These are phyloP conservation scores for Cutaneotrichosporon arboriforme DNA, from an alignment of 1,284 basidiomycete genomes.

Conservation along the genomic window DNA sequence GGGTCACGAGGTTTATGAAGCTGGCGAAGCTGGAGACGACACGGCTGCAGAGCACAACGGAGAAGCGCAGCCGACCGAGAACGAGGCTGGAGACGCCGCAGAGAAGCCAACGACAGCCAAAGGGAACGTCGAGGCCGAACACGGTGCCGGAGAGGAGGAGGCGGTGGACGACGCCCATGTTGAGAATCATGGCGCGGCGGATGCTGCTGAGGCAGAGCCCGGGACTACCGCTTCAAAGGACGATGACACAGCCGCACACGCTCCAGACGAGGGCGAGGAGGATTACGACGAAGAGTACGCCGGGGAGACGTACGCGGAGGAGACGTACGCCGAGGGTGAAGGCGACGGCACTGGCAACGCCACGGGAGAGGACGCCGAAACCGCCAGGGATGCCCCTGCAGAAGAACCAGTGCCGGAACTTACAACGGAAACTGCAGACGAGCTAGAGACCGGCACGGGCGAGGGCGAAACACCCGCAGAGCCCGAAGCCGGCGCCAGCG, in stretches of 20 bases:
- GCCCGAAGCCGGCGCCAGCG: no score
- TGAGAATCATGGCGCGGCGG: conserved; percentile 1
- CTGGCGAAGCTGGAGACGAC: no score
- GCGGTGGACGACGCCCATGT: neutral
- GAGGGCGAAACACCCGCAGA: no score
- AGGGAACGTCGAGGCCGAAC: conserved; percentile 2
- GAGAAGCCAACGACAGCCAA: neutral
- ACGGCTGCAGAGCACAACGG: neutral
- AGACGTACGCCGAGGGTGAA: neutral
- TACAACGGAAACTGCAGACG: no score
- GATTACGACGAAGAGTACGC: neutral
- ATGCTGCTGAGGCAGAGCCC: neutral
- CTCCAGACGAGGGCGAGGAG: neutral
- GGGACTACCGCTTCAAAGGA: neutral
- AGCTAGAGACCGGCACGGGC: no score
- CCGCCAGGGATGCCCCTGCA: no score
- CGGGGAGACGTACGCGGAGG: neutral
- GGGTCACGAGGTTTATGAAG: no score
- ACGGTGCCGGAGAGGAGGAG: neutral
- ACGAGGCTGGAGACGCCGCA: conserved; percentile 3
- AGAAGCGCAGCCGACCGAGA: conserved; percentile 6
- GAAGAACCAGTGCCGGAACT: no score
- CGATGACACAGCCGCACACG: neutral
- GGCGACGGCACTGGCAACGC: no score
- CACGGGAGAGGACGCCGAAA: no score